Base-by-base conservation (phyloP, 2,329 filamentous ascomycete genomes). In the Trichophyton rubrum region DNA sequence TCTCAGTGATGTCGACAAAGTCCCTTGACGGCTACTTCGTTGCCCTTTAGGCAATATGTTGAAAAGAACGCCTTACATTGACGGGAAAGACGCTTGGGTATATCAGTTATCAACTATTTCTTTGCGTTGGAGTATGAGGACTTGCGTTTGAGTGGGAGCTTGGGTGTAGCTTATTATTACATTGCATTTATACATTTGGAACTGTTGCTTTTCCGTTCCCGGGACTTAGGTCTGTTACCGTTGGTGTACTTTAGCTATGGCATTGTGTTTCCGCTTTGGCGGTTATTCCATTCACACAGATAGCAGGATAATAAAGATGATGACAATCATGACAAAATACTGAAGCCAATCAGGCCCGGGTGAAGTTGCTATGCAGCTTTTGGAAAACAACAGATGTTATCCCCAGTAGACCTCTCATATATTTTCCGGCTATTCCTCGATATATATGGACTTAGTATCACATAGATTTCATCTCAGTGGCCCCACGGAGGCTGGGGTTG, bases 401-500 rank as follows among this genome's bases (percentile, higher is more conserved):
- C 11, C 9, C 33, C 9, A 13, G 3, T 38, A 38, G 9, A 13
- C 3, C 9, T 38, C 11, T 9, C 33, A 38, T 13, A 13, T 30
- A 30, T 30, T 30, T 27, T 30, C 24, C 27, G 27, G 27, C 27
- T 30, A 30, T 7, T 30, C 27, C 1, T 30, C 27, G 27, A 1
- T 30, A 13, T 38, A 13, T 27, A 55, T 20, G 4, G 13, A 2
- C n/a, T 24, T 3, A 17, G 15, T 33, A 35, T 55, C 30, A 55
- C 51, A 55, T 35, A 13, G 51, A 20, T 35, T 55, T 55, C 51
- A 55, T 55, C 15, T 55, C 51, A 9, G 51, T 55, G 30, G 45
- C 45, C 3, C 27, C 51, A 13, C 6, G 51, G 8, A 35, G 30
- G 20, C 13, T 20, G 17, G 71, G 65, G 33, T 70, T 66, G 27